Percentiles rank a stretch among this genome's conserved stretches.
Conservation (phyloP, 176 grass and related monocot species). For the Pontederia crassipes region DNA sequence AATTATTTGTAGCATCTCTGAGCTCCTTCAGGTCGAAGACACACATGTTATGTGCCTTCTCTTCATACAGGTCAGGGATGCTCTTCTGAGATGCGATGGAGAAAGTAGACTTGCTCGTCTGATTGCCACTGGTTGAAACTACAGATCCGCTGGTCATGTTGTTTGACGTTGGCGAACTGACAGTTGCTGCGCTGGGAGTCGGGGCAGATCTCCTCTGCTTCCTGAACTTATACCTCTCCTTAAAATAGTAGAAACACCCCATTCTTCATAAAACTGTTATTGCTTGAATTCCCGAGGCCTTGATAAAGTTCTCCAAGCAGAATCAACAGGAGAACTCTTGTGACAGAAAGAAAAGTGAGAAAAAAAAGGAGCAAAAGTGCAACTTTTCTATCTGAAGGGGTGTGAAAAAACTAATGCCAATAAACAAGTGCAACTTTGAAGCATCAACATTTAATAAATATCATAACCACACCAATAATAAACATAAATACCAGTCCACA, state of each 20-base stretch:
- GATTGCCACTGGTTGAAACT: constrained; percentile 3
- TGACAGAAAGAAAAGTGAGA: too few species aligned
- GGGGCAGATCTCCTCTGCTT: not conserved
- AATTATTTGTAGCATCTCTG: constrained; percentile 43
- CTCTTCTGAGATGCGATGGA: constrained; percentile 45
- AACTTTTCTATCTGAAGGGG: too few species aligned
- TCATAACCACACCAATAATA: not conserved
- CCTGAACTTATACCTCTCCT: not conserved
- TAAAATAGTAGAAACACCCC: constrained; percentile 6
- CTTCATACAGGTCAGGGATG: constrained; percentile 68
- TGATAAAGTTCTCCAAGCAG: too few species aligned
- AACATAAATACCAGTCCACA: not conserved
- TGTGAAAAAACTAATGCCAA: not conserved
- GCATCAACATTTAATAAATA: not conserved
- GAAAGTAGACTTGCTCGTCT: constrained; percentile 32
- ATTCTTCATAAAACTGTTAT: constrained; percentile 1
- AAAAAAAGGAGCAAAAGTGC: too few species aligned
- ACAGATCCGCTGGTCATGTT: not conserved
- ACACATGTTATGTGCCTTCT: constrained; percentile 35
- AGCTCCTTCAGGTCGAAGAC: constrained; percentile 57
- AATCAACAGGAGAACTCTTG: too few species aligned
- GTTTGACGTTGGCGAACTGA: constrained; percentile 1
- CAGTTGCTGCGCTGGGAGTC: not conserved
- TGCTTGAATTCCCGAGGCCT: too few species aligned
- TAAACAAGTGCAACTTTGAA: too few species aligned